phyloP scores from a whole-genome alignment of 129 eudicot genomes.

The Artemisia argyi region DNA sequence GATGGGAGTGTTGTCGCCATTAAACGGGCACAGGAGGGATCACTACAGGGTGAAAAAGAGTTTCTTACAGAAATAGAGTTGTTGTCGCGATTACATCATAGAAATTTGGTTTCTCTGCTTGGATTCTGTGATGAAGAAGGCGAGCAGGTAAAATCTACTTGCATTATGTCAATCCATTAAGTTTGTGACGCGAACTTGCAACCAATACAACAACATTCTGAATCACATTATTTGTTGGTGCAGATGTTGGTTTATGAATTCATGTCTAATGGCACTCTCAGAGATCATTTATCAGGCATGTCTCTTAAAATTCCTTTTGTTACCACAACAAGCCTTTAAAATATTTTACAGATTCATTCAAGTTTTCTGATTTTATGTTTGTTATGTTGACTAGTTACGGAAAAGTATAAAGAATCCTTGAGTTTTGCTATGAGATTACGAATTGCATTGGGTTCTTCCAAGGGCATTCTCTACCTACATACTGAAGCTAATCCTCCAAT shows the following conservation, averaged over 20 bases:
- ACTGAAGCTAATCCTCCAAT: constrained; percentile 93
- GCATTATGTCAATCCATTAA: background rate
- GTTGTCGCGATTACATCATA: constrained; percentile 75
- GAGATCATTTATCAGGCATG: constrained; percentile 84
- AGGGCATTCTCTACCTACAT: constrained; percentile 87
- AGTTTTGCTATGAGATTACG: constrained; percentile 62
- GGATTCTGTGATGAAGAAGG: constrained; percentile 87
- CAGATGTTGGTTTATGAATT: constrained; percentile 93
- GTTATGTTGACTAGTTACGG: constrained; percentile 37
- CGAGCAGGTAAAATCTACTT: constrained; percentile 59
- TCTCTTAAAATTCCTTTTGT: constrained; percentile 2
- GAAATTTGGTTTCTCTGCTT: constrained; percentile 69
- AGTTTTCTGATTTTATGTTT: background rate
- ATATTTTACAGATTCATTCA: background rate
- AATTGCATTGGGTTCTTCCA: constrained; percentile 70
- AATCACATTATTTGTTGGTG: constrained; percentile 27
- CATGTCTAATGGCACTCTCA: constrained; percentile 91
- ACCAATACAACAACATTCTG: constrained; percentile 1
- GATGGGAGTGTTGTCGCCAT: constrained; percentile 79
- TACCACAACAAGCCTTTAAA: constrained; percentile 6
- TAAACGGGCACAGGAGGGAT: constrained; percentile 81
- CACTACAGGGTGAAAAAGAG: constrained; percentile 80
- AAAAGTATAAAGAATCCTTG: constrained; percentile 53
- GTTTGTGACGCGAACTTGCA: background rate
- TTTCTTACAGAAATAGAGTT: constrained; percentile 82